Base-by-base conservation (phyloP, 257 asterid genomes). In the Nicotiana tabacum region DNA sequence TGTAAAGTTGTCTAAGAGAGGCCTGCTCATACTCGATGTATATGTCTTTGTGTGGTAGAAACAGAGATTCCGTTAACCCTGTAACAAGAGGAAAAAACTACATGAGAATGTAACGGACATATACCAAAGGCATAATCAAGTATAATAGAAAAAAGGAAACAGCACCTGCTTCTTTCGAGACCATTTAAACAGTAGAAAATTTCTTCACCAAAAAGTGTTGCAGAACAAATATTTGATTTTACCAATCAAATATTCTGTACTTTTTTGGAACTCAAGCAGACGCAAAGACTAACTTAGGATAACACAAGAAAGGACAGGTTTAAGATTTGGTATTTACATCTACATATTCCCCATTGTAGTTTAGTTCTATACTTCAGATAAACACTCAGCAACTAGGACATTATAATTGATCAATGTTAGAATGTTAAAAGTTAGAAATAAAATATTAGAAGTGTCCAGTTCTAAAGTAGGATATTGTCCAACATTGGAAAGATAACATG, bases 1-100 rank as follows among this genome's bases (percentile, higher is more conserved):
- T 94, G 85, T 93, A 94, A 76, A 96, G 93, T 91, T 96, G 99
- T 81, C 88, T 88, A 74, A 96, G 97, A 88, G 99, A 94, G 84
- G 99, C 93, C 90, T 94, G 99, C 84, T 96, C 99, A 58, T 89
- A 93, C 88, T 96, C 99, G 15, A 92, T 90, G 86, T 96, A 96
- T 82, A 90, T 88, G 87, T 94, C 99, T 85, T 90, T 91, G 90
- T 92, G 99, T 8, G 97, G 89, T 84, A 92, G 97, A 91, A 94
- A 96, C 60, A 96, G 90, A 84, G 98, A 96, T 86, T 96, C 99
- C 4, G 97, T 96, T 77, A 96, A 88, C 76, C 98, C 99, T 96
- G 96, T 83, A 81, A 46, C 80, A 84, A 85, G 43, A 90, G 37
- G 80, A 68, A 56, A 43, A 77, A 86, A 37, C 48, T 30, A 64